A percentile compares a stretch with the other conserved stretches of the same genome.
These are phyloP conservation scores for Microsporum ferrugineum DNA, from an alignment of 2,329 filamentous ascomycete species.

Conservation along the genomic window DNA sequence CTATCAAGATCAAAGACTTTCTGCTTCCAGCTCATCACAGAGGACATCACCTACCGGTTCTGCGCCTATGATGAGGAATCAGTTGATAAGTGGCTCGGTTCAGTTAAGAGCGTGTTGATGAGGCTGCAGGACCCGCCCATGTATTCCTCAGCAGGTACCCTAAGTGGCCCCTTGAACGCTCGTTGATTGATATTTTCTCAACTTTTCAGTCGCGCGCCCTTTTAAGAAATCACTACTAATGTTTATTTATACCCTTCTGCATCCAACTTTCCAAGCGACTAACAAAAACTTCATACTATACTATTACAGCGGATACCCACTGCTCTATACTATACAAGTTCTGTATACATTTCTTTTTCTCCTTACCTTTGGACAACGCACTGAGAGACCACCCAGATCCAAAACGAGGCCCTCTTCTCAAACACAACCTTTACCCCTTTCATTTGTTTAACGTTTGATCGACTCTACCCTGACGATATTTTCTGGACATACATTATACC, in stretches of 20 bases:
- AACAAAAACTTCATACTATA: not conserved
- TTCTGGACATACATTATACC: not conserved
- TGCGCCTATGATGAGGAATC: constrained; percentile 70
- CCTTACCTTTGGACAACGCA: not conserved
- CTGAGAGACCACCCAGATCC: not conserved
- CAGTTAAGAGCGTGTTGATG: constrained; percentile 61
- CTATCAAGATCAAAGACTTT: constrained; percentile 71
- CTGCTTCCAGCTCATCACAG: constrained; percentile 86
- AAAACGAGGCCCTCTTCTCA: not conserved
- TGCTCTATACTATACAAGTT: not conserved
- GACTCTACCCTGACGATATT: not conserved
- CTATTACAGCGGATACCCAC: not conserved
- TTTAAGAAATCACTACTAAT: not conserved
- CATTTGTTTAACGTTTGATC: not conserved
- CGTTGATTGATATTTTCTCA: not conserved
- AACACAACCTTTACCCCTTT: not conserved
- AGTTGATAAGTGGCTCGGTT: constrained; percentile 73
- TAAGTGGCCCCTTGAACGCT: not conserved
- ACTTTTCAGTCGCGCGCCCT: not conserved
- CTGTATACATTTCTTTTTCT: not conserved
- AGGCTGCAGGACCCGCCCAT: constrained; percentile 2
- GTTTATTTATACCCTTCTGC: not conserved
- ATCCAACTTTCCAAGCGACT: not conserved
- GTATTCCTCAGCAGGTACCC: not conserved
- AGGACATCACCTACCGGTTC: constrained; percentile 74